Conservation (phyloP, 2,329 filamentous ascomycete species). For the Fusarium zealandicum region DNA sequence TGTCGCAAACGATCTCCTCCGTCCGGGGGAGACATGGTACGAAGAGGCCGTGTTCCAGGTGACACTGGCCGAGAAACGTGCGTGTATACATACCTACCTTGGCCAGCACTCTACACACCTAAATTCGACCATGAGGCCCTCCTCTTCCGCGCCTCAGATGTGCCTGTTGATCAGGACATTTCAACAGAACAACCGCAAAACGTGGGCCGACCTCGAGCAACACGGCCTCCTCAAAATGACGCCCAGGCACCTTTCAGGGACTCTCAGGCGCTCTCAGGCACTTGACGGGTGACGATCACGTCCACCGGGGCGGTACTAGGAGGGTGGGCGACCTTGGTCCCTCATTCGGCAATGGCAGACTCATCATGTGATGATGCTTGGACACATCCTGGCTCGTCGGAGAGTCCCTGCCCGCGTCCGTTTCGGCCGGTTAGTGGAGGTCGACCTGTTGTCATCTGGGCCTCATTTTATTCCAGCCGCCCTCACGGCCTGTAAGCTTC, state of each 20-base stretch:
- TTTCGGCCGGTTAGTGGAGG: slow-evolving; percentile 11
- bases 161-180: slow-evolving; percentile 17
- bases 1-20: slow-evolving; percentile 30
- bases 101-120: slow-evolving; percentile 10
- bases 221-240: slow-evolving; percentile 28
- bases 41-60: slow-evolving; percentile 32
- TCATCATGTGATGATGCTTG: slow-evolving; percentile 12
- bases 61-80: slow-evolving; percentile 29
- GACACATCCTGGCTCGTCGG: too few relatives aligned
- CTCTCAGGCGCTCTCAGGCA: slow-evolving; percentile 29
- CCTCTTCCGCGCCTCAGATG: too few relatives aligned
- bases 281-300: slow-evolving; percentile 30
- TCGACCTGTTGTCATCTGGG: slow-evolving; percentile 14
- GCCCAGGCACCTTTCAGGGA: slow-evolving; percentile 1
- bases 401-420: background rate
- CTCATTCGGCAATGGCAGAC: slow-evolving; percentile 47
- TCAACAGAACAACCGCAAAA: slow-evolving; percentile 6
- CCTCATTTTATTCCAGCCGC: slow-evolving; percentile 23
- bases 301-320: slow-evolving; percentile 33
- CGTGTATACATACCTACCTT: slow-evolving; percentile 22
- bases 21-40: slow-evolving; percentile 26
- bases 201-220: slow-evolving; percentile 19
- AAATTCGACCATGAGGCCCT: slow-evolving; percentile 25
- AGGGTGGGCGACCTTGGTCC: slow-evolving; percentile 38
- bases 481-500: slow-evolving; percentile 13